Conservation (phyloP, 2,329 filamentous ascomycete species). For the Colletotrichum sojae region DNA sequence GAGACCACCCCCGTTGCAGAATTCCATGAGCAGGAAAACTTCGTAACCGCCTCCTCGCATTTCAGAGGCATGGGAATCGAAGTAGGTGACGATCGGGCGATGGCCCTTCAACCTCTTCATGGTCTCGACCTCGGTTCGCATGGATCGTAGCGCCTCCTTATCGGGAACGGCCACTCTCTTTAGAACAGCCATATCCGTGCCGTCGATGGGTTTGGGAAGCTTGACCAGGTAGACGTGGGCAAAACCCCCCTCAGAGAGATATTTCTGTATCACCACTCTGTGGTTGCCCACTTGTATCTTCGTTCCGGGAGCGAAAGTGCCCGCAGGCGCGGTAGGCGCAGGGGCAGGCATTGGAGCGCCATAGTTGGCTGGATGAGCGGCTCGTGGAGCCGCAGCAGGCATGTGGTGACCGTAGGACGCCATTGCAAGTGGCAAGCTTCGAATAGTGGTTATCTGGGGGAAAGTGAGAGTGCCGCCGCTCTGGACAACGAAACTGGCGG, state of each 20-base stretch:
- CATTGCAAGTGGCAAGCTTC: constrained; percentile 22
- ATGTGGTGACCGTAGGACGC: constrained; percentile 40
- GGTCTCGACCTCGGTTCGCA: constrained; percentile 98
- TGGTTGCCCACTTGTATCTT: constrained; percentile 97
- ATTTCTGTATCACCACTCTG: constrained; percentile 94
- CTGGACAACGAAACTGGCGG: constrained; percentile 14
- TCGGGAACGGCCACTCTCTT: constrained; percentile 98
- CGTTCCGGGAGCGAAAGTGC: constrained; percentile 92
- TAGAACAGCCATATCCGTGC: constrained; percentile 85
- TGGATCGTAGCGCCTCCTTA: constrained; percentile 92
- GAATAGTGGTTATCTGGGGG: constrained; percentile 10
- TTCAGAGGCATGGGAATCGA: constrained; percentile 97
- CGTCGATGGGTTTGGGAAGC: constrained; percentile 81
- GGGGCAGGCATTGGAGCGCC: constrained; percentile 57
- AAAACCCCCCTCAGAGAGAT: constrained; percentile 97
- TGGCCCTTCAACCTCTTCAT: constrained; percentile 99
- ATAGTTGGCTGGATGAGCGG: constrained; percentile 58
- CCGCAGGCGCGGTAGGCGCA: constrained; percentile 70
- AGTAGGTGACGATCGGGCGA: constrained; percentile 95
- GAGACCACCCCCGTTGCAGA: constrained; percentile 91
- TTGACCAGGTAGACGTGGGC: constrained; percentile 98
- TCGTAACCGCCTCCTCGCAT: constrained; percentile 94
- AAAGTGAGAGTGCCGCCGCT: constrained; percentile 16
- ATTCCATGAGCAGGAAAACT: constrained; percentile 99
- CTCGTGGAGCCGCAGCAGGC: constrained; percentile 38